These are phyloP conservation scores for Verticillium tricorpus DNA, from an alignment of 2,329 filamentous ascomycete species.

Conservation along the genomic window DNA sequence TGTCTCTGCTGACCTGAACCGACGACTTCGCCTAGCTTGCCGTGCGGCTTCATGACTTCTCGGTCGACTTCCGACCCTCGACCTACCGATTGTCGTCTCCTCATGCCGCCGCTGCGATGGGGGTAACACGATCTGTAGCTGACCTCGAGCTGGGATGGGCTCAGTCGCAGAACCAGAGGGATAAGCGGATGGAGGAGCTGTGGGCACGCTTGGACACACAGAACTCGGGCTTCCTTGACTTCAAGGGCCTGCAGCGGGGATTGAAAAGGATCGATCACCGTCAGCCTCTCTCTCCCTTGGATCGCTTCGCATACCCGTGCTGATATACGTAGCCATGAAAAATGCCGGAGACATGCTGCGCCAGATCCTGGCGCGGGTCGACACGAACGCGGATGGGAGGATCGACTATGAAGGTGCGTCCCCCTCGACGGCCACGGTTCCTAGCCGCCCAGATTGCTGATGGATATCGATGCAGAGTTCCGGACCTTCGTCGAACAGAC, in stretches of 20 bases:
- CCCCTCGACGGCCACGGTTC: constrained; percentile 3
- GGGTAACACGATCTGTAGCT: constrained; percentile 44
- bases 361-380: constrained; percentile 76
- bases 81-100: constrained; percentile 3
- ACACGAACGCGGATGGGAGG: constrained; percentile 80
- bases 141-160: constrained; percentile 60
- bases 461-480: constrained; percentile 63
- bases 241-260: constrained; percentile 79
- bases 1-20: not conserved
- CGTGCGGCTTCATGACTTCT: constrained; percentile 12
- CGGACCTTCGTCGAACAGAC: constrained; percentile 81
- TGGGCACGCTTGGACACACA: constrained; percentile 80
- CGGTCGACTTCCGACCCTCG: constrained; percentile 24
- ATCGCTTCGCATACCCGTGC: not conserved
- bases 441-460: constrained; percentile 7
- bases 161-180: constrained; percentile 74
- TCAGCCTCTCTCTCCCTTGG: constrained; percentile 32
- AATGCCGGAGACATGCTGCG: constrained; percentile 84
- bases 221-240: constrained; percentile 73
- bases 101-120: constrained; percentile 28
- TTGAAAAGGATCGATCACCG: constrained; percentile 88
- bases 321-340: constrained; percentile 57
- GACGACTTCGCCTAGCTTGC: not conserved
- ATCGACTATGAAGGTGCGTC: constrained; percentile 83
- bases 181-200: constrained; percentile 76